Conservation (phyloP, 179 eudicot species). For the Silene noctiflora region DNA sequence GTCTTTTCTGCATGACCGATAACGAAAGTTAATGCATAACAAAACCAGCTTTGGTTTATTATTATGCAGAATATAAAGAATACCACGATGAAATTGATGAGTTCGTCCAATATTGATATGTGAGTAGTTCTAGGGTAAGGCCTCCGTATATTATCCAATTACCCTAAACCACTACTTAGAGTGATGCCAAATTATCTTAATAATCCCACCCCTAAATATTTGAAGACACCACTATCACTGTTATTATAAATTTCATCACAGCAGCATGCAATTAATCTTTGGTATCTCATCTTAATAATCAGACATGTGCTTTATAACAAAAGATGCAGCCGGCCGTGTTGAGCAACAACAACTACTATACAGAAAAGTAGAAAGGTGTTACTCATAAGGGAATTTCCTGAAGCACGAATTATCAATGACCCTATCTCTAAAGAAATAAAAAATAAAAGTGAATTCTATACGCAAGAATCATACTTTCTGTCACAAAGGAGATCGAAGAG, state of each 20-base stretch:
- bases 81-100: neutral
- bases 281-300: neutral
- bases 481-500: constrained; percentile 89
- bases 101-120: neutral
- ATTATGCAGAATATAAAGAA: too few species aligned
- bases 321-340: neutral
- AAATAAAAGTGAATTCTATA: constrained; percentile 1
- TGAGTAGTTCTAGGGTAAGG: neutral
- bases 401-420: neutral
- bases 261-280: neutral
- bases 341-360: too few species aligned
- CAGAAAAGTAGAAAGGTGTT: too few species aligned
- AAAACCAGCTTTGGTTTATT: neutral
- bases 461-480: constrained; percentile 57
- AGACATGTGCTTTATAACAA: neutral
- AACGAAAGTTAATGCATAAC: neutral
- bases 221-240: neutral
- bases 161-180: too few species aligned
- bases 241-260: neutral
- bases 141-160: too few species aligned
- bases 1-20: neutral
- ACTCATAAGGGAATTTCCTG: neutral
- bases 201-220: too few species aligned
- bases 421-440: constrained; percentile 12
- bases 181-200: too few species aligned